Conservation (phyloP, 164 flowering plant genomes). For the Warburgia ugandensis region DNA sequence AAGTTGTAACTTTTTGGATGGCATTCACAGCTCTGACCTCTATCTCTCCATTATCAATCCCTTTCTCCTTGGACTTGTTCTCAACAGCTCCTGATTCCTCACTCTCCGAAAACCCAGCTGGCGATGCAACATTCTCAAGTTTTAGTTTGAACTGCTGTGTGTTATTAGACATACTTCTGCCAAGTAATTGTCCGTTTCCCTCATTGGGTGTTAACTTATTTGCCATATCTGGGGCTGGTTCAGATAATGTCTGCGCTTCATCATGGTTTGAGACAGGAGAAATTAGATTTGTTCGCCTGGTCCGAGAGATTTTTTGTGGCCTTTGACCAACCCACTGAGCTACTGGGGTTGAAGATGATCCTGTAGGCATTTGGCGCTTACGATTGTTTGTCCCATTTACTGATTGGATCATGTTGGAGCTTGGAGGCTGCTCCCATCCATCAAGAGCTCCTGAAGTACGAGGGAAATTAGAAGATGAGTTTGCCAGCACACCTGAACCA, state of each 20-base stretch:
- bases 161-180: conserved; percentile 30
- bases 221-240: conserved; percentile 50
- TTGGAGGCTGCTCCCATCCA: conserved; percentile 56
- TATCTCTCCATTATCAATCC: conserved; percentile 22
- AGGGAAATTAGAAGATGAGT: conserved; percentile 47
- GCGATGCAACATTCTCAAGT: conserved; percentile 54
- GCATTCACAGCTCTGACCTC: conserved; percentile 35
- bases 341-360: conserved; percentile 73
- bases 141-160: conserved; percentile 45
- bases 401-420: conserved; percentile 38
- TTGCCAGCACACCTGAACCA: conserved; percentile 34
- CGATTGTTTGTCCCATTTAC: conserved; percentile 46
- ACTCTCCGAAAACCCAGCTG: conserved; percentile 74
- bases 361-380: conserved; percentile 60
- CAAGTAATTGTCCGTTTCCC: conserved; percentile 27
- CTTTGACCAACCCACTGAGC: conserved; percentile 91
- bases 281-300: conserved; percentile 67
- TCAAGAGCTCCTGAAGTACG: conserved; percentile 49
- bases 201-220: conserved; percentile 36
- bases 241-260: conserved; percentile 48
- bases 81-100: conserved; percentile 80
- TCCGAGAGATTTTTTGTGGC: conserved; percentile 69
- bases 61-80: conserved; percentile 46
- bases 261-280: conserved; percentile 70
- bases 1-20: conserved; percentile 30